phyloP scores from a whole-genome alignment of 2,329 filamentous ascomycete species.

The Penicillium sp. region DNA sequence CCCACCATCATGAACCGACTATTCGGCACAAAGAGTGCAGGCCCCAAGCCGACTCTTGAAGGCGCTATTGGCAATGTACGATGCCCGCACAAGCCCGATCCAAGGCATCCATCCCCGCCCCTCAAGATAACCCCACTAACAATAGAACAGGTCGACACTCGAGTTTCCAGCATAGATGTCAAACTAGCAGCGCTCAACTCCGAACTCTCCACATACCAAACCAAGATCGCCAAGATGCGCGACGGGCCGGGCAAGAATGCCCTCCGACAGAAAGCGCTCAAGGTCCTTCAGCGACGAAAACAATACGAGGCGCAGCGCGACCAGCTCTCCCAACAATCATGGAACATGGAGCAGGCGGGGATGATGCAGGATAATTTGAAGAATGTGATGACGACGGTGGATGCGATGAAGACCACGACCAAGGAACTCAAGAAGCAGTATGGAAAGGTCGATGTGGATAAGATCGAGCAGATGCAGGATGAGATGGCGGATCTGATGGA shows the following conservation, averaged over 20 bases:
- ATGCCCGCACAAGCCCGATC: neutral
- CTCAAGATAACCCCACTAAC: constrained; percentile 14
- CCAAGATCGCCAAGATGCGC: constrained; percentile 86
- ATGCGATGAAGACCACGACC: constrained; percentile 95
- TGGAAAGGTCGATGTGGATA: constrained; percentile 94
- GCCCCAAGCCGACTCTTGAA: constrained; percentile 85
- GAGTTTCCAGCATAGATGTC: constrained; percentile 85
- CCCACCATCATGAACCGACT: constrained; percentile 78
- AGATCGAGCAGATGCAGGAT: constrained; percentile 96
- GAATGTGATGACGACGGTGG: constrained; percentile 97
- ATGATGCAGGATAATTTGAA: constrained; percentile 99
- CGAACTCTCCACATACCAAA: constrained; percentile 84
- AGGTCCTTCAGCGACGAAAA: constrained; percentile 88
- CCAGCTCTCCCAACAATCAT: constrained; percentile 88
- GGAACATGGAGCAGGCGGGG: constrained; percentile 98
- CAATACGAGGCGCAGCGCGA: constrained; percentile 93
- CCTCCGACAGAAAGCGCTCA: constrained; percentile 90
- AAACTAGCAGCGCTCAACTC: constrained; percentile 91
- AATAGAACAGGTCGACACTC: constrained; percentile 65
- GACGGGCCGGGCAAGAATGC: constrained; percentile 91
- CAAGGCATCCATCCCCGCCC: constrained; percentile 1
- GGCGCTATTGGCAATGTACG: constrained; percentile 76
- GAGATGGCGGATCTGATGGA: constrained; percentile 99
- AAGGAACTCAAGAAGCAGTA: constrained; percentile 92
- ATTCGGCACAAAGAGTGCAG: constrained; percentile 83